A percentile compares a stretch with the other conserved stretches of the same genome.
Conservation (phyloP, 1,284 basidiomycete genomes). For the Cryptococcus sp. region DNA sequence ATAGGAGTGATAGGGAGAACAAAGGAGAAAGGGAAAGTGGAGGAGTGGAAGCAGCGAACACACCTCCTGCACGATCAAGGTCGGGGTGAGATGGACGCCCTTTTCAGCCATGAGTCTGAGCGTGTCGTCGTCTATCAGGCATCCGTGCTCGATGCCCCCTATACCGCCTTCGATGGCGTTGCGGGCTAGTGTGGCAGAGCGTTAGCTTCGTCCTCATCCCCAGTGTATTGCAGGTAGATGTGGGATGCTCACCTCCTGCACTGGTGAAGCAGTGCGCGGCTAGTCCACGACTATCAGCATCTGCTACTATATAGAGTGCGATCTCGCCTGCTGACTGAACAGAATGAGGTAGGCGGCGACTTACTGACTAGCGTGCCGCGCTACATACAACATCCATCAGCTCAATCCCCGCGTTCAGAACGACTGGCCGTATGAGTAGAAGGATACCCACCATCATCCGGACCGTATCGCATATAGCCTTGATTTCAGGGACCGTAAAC, state of each 20-base stretch:
- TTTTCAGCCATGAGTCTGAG: constrained; percentile 51
- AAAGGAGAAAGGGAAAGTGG: neutral
- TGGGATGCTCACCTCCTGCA: no score
- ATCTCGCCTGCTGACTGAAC: neutral
- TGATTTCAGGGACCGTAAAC: constrained; percentile 57
- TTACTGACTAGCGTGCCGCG: constrained; percentile 30
- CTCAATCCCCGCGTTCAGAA: no score
- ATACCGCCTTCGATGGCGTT: constrained; percentile 39
- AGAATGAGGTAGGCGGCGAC: neutral
- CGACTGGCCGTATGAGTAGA: neutral
- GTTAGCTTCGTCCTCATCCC: no score
- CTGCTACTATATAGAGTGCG: neutral
- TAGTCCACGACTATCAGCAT: constrained; percentile 1
- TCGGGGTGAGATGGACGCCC: constrained; percentile 56
- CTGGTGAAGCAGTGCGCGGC: constrained; percentile 36
- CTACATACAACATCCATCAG: neutral
- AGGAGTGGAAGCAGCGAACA: neutral
- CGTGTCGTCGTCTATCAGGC: constrained; percentile 41
- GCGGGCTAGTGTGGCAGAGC: constrained; percentile 18
- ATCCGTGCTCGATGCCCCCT: constrained; percentile 58
- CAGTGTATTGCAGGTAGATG: no score
- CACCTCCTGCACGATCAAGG: constrained; percentile 55
- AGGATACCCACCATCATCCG: constrained; percentile 50
- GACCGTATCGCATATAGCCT: constrained; percentile 56
- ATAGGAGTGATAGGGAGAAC: neutral